Evolutionary conservation across 495 filamentous ascomycete genomes (phyloP).

Genomic region (Penicillium egyptiacum): DNA sequence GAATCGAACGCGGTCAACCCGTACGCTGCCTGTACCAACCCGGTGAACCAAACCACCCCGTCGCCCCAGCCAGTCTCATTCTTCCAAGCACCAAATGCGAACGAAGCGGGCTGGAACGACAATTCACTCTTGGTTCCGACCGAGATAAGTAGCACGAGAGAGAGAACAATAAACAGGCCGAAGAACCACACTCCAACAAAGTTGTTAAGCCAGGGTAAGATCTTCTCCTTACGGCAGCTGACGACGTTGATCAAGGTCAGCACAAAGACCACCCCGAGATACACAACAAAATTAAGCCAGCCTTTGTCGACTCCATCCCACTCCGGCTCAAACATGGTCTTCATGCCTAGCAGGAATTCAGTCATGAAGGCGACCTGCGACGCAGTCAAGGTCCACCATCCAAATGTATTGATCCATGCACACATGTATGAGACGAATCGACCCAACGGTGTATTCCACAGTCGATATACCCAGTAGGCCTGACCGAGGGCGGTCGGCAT

Average conservation of each 20-base stretch:
- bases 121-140: slow-evolving; percentile 41
- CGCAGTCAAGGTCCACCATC: slow-evolving; percentile 52
- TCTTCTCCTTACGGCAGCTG: slow-evolving; percentile 44
- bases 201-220: slow-evolving; percentile 49
- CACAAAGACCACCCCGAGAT: slow-evolving; percentile 38
- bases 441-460: slow-evolving; percentile 39
- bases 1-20: slow-evolving; percentile 64
- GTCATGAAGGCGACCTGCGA: slow-evolving; percentile 52
- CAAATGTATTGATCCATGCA: slow-evolving; percentile 53
- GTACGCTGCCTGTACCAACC: slow-evolving; percentile 60
- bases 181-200: slow-evolving; percentile 51
- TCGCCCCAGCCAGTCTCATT: slow-evolving; percentile 64
- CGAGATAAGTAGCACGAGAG: slow-evolving; percentile 44
- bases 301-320: slow-evolving; percentile 41
- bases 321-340: slow-evolving; percentile 43
- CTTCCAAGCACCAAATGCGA: slow-evolving; percentile 58
- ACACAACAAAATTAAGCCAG: slow-evolving; percentile 49
- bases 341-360: slow-evolving; percentile 50
- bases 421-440: slow-evolving; percentile 51
- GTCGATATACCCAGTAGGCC: slow-evolving; percentile 49
- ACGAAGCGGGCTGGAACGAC: slow-evolving; percentile 43
- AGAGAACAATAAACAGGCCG: slow-evolving; percentile 45
- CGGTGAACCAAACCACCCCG: slow-evolving; percentile 63
- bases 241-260: slow-evolving; percentile 47
- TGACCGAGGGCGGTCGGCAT: slow-evolving; percentile 52